Evolutionary conservation across 2,329 filamentous ascomycete genomes (phyloP).

Genomic region (Diplodia mutila): DNA sequence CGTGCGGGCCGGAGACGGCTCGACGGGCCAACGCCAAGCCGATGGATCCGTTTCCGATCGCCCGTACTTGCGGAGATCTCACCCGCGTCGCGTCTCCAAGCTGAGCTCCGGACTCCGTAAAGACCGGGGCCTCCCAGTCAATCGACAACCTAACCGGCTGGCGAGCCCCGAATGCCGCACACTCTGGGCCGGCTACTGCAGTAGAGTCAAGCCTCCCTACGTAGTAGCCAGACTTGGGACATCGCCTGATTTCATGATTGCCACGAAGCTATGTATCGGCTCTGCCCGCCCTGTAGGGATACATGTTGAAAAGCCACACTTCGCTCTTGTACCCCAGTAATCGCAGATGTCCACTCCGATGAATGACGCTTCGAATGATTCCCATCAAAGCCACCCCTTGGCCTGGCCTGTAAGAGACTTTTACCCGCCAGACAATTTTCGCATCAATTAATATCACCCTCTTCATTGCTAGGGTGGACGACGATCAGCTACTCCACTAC

Average conservation of each 20-base stretch:
- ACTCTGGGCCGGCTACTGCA: constrained; percentile 16
- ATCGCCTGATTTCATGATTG: constrained; percentile 2
- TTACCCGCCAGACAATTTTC: not conserved
- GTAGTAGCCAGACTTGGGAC: not conserved
- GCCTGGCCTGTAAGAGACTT: not conserved
- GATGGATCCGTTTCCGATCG: constrained; percentile 9
- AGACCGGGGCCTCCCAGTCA: not conserved
- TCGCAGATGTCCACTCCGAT: not conserved
- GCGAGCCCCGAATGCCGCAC: constrained; percentile 3
- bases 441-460: not conserved
- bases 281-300: not conserved
- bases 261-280: not conserved
- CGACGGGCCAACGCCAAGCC: not conserved
- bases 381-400: not conserved
- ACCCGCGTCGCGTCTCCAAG: not conserved
- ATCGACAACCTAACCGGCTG: not conserved
- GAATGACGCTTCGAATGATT: not conserved
- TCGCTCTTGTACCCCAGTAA: not conserved
- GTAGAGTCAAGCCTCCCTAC: constrained; percentile 2
- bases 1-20: constrained; percentile 1
- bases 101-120: not conserved
- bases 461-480: not conserved
- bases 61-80: constrained; percentile 6
- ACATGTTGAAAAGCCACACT: not conserved
- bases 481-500: not conserved